Evolutionary conservation across 2,329 filamentous ascomycete genomes (phyloP), one percentile per base, ranked within the genome.

Genomic region (Colletotrichum karsti): DNA sequence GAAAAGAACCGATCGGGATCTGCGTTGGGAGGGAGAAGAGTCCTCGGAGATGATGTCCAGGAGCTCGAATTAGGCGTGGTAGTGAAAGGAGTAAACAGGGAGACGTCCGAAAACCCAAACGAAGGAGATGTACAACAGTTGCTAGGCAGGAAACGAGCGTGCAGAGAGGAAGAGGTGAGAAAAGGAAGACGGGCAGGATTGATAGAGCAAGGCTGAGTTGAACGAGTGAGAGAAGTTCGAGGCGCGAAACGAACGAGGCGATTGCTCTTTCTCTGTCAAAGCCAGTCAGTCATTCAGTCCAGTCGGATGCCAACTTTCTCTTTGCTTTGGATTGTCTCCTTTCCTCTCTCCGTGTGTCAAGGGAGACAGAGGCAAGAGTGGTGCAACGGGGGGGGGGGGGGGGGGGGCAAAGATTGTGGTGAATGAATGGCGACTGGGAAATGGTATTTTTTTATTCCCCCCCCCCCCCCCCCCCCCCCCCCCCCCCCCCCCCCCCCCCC

Each of bases 361-460:
- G 60, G 64, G 60, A 58, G 51, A 18, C 59, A 28, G 42, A 50
- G 44, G 51, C 35, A 28, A 26, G n/a, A 26, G 13, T 62, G 24
- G 53, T 54, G 46, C 33, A 26, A 46, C n/a, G n/a, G n/a, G 12
- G 24, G 26, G 46, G 20, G 20, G 41, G 39, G 63, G 62, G 63
- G 33, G 50, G 61, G 39, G 54, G 53, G 46, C 13, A 54, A 53
- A 46, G 33, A 35, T n/a, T 53, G 44, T 18, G 59, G 30, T 18
- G 48, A 46, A 30, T 35, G n/a, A n/a, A n/a, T n/a, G n/a, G n/a
- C 35, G 12, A 41, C 57, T 61, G 57, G 60, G 64, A 70, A 70
- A 69, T 59, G 70, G 68, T 64, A 68, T 65, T 71, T 63, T 71
- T 71, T 71, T 70, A 56, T 63, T 70, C 48, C n/a, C n/a, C n/a